Evolutionary conservation across 2,329 filamentous ascomycete species (phyloP), one percentile per base, ranked within the genome.

Genomic region (Penicillium sp.): DNA sequence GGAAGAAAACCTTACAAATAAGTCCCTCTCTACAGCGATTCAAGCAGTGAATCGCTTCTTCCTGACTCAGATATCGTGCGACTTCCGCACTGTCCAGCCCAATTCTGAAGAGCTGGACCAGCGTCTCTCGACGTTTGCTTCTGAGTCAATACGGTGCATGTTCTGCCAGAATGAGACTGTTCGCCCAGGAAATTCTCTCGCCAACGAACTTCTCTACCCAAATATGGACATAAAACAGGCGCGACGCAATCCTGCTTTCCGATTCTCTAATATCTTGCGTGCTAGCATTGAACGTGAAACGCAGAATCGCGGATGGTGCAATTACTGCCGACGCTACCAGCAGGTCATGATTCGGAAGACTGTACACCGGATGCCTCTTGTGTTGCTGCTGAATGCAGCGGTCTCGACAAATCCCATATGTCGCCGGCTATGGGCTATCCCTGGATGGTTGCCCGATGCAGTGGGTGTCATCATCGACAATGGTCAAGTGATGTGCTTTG

Each of bases 401-500:
- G 31, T 47, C 0, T 85, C 90, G 11, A 88, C 90, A 41, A 86
- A 83, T 46, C 83, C 86, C 2, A 86, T 91, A 35, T 88, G 88
- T 65, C 84, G 89, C 57, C 81, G 74, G 29, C 65, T 96, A 16
- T 99, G 96, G 96, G 86, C 90, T 1, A 91, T 87, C 13, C 91
- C 91, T 0, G 91, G 90, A 16, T 99, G 93, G 88, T 80, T 99
- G 13, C 95, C 95, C 0, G 90, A 95, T 69, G 92, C 98, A 72
- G 93, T 99, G 67, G 95, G 95, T 37, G 86, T 99, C 68, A 90
- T 96, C 56, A 86, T 96, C 56, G 90, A 96, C 58, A 86, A 90
- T 67, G 91, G 91, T n/a, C 90, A 96, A 69, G 90, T 98, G 70
- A 93, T 91, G 74, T 97, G 93, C 74, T 98, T 92, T 63, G 93